Evolutionary conservation across 768 basidiomycete genomes (phyloP).

Genomic region (Leccinum olivaceopallidum): DNA sequence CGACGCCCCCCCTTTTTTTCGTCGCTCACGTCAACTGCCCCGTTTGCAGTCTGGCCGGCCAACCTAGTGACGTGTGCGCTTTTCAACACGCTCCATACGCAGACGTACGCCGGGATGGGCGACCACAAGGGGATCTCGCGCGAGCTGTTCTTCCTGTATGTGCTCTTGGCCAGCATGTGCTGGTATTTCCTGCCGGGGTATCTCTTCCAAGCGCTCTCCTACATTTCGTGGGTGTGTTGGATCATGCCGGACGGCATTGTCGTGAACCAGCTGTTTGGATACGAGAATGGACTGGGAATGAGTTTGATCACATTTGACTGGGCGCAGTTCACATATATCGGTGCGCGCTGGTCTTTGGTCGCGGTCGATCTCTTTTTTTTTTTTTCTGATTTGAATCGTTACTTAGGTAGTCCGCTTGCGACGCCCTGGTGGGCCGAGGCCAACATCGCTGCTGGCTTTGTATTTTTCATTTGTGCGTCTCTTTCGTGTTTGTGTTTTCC

Average conservation of each 20-base stretch:
- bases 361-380: background rate
- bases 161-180: constrained; percentile 32
- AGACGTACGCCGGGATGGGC: constrained; percentile 45
- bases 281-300: constrained; percentile 58
- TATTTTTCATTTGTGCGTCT: constrained; percentile 63
- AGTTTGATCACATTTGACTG: constrained; percentile 81
- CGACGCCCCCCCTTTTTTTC: background rate
- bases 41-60: constrained; percentile 71
- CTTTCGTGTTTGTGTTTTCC: constrained; percentile 27
- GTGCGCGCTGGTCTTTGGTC: constrained; percentile 4
- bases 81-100: constrained; percentile 73
- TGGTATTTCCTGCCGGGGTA: constrained; percentile 74
- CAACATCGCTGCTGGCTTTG: constrained; percentile 62
- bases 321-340: constrained; percentile 55
- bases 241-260: constrained; percentile 67
- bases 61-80: constrained; percentile 69
- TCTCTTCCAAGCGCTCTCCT: constrained; percentile 63
- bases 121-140: constrained; percentile 50
- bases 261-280: constrained; percentile 79
- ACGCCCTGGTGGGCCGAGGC: constrained; percentile 86
- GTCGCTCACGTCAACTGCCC: background rate
- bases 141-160: constrained; percentile 52
- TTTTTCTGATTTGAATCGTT: no score
- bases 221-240: constrained; percentile 66
- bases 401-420: constrained; percentile 54